Percentiles rank a stretch among this genome's conserved stretches.
Conservation (phyloP, 805 yeast genomes). For the Candida ponderosae region DNA sequence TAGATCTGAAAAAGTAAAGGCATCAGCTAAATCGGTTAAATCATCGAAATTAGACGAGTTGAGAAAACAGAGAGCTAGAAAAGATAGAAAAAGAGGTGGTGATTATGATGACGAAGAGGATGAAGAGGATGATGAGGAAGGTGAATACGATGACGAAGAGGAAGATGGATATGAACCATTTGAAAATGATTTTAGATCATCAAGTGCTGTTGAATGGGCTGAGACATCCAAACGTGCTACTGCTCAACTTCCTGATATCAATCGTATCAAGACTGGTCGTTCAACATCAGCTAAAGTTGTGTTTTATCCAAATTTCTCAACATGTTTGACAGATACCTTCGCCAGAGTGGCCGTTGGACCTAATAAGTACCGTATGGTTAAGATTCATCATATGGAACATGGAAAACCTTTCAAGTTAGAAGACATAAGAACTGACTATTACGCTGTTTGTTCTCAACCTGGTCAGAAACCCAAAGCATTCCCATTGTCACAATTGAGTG, state of each 20-base stretch:
- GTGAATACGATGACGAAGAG: slow-evolving; percentile 32
- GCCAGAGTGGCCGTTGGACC: slow-evolving; percentile 74
- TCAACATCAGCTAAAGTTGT: slow-evolving; percentile 65
- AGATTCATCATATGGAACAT: slow-evolving; percentile 56
- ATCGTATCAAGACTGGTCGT: slow-evolving; percentile 71
- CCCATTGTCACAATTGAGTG: slow-evolving; percentile 75
- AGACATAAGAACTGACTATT: slow-evolving; percentile 43
- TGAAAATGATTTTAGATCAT: slow-evolving; percentile 34
- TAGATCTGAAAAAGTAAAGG: slow-evolving; percentile 23
- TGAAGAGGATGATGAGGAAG: slow-evolving; percentile 29
- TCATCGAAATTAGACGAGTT: slow-evolving; percentile 60
- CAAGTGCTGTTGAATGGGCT: slow-evolving; percentile 42
- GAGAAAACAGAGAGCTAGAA: slow-evolving; percentile 68
- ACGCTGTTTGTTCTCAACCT: slow-evolving; percentile 77
- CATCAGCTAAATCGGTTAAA: slow-evolving; percentile 28
- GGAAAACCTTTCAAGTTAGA: slow-evolving; percentile 45
- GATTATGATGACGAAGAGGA: slow-evolving; percentile 34
- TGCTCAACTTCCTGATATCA: slow-evolving; percentile 58
- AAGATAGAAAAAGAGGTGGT: slow-evolving; percentile 33
- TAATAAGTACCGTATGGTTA: slow-evolving; percentile 76
- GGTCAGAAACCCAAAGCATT: slow-evolving; percentile 60
- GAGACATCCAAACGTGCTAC: slow-evolving; percentile 32
- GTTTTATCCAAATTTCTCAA: slow-evolving; percentile 75
- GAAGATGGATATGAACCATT: slow-evolving; percentile 35
- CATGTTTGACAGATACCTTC: slow-evolving; percentile 61